Percentiles rank a stretch among this genome's conserved stretches.
These are phyloP conservation scores for Lactifluus hygrophoroides DNA, from an alignment of 768 basidiomycete genomes.

Conservation along the genomic window DNA sequence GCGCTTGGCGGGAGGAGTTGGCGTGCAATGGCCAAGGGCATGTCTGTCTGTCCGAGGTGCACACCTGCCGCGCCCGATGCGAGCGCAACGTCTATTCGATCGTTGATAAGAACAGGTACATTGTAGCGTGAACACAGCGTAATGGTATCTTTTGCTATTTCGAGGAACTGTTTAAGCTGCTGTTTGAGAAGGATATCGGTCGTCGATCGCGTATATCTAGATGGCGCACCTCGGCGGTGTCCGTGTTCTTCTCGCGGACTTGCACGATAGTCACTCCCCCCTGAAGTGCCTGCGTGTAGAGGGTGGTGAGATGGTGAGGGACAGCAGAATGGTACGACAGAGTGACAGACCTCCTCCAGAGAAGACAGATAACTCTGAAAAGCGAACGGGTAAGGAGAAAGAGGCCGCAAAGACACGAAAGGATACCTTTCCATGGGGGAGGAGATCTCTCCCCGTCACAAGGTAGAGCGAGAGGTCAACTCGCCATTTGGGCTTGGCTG, in stretches of 20 bases:
- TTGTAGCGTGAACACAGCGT: conserved; percentile 64
- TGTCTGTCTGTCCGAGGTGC: conserved; percentile 86
- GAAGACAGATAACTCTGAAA: conserved; percentile 6
- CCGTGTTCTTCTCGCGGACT: conserved; percentile 75
- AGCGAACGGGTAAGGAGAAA: not conserved
- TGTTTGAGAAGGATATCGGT: not conserved
- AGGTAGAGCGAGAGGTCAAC: conserved; percentile 74
- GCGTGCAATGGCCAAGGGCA: conserved; percentile 60
- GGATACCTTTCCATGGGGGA: conserved; percentile 67
- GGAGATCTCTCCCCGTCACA: conserved; percentile 72
- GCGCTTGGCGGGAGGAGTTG: conserved; percentile 56
- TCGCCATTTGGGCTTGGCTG: not conserved
- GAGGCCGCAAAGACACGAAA: not conserved
- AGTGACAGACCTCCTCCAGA: conserved; percentile 11
- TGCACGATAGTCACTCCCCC: conserved; percentile 91
- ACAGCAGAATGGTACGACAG: not conserved
- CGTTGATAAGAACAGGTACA: conserved; percentile 81
- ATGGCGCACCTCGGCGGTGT: conserved; percentile 63
- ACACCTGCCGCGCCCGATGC: conserved; percentile 71
- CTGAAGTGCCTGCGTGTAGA: conserved; percentile 48
- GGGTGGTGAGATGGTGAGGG: not conserved
- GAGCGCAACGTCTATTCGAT: conserved; percentile 80
- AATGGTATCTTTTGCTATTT: conserved; percentile 63
- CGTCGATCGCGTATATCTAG: not conserved
- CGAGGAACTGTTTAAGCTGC: conserved; percentile 58